Base-by-base conservation (phyloP, 140 eudicot genomes). In the Oenanthe javanica region DNA sequence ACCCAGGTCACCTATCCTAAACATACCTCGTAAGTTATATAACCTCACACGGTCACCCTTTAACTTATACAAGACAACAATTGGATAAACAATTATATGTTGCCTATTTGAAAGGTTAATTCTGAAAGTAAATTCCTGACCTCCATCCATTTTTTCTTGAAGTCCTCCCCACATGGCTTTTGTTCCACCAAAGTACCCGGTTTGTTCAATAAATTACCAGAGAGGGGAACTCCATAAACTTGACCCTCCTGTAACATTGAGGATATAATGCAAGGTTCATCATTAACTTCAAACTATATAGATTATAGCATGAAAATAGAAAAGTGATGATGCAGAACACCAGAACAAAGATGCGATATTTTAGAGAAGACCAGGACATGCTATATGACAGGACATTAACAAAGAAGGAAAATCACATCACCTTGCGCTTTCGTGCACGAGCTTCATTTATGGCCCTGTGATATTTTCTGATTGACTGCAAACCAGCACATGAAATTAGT, bases 371-470 rank as follows among this genome's bases (percentile, higher is more conserved):
- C 47, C 74, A 69, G 47, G 47, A 36, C 47, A 36, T 27, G 46
- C 71, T 9, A n/a, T 67, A 3, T 27, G n/a, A 10, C 43, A 31
- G 42, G 36, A 38, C 74, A 69, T 13, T 31, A 36, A 27, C 55
- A 71, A 67, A 43, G 79, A 38, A 51, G 80, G 42, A 80, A 79
- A 82, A 83, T 31, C 38, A 47, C 54, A 79, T 79, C 67, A 95
- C 99, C 97, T 95, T 95, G 82, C 99, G 92, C 85, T 93, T 95
- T 73, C 93, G 91, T 71, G 97, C 96, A 69, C 99, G 99, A 81
- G 99, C 91, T 79, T 92, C 99, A 88, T 95, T 95, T 50, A 95
- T 95, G 71, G 98, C 98, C 82, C 99, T 84, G 85, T 93, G 96
- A 86, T 87, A 89, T 85, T 93, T 93, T 88, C 93, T 87, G 78